A percentile compares a stretch with the other conserved stretches of the same genome.
Conservation (phyloP, 1,139 yeast species). For the Yamadazyma blattariae region DNA sequence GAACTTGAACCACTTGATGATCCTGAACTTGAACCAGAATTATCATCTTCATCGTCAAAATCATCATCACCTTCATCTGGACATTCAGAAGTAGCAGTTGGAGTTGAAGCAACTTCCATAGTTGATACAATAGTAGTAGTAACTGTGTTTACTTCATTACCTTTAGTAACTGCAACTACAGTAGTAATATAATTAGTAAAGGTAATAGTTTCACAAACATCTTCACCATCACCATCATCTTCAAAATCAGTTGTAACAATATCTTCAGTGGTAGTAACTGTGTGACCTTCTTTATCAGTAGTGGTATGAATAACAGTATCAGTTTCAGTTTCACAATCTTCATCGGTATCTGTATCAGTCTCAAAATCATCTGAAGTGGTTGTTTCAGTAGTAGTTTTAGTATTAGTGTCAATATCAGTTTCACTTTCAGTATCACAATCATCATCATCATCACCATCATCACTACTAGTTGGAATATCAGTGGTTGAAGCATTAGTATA, state of each 20-base stretch:
- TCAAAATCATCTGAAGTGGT: background rate
- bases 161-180: slow-evolving; percentile 4
- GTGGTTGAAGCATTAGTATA: slow-evolving; percentile 3
- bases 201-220: slow-evolving; percentile 9
- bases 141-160: slow-evolving; percentile 5
- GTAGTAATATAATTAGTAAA: slow-evolving; percentile 5
- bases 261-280: slow-evolving; percentile 8
- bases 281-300: slow-evolving; percentile 8
- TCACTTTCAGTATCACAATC: slow-evolving; percentile 8
- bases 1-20: slow-evolving; percentile 10
- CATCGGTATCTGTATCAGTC: slow-evolving; percentile 9
- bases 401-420: slow-evolving; percentile 8
- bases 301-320: slow-evolving; percentile 1
- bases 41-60: background rate
- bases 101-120: slow-evolving; percentile 3
- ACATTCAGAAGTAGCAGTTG: slow-evolving; percentile 3
- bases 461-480: background rate
- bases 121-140: slow-evolving; percentile 7
- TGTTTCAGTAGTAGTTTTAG: slow-evolving; percentile 5
- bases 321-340: slow-evolving; percentile 8
- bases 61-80: slow-evolving; percentile 8
- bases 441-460: slow-evolving; percentile 9
- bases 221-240: slow-evolving; percentile 12
- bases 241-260: slow-evolving; percentile 9
- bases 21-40: slow-evolving; percentile 8